Percentiles rank a stretch among this genome's conserved stretches.
Conservation (phyloP, 495 filamentous ascomycete species). For the Tetracladium marchalianum region DNA sequence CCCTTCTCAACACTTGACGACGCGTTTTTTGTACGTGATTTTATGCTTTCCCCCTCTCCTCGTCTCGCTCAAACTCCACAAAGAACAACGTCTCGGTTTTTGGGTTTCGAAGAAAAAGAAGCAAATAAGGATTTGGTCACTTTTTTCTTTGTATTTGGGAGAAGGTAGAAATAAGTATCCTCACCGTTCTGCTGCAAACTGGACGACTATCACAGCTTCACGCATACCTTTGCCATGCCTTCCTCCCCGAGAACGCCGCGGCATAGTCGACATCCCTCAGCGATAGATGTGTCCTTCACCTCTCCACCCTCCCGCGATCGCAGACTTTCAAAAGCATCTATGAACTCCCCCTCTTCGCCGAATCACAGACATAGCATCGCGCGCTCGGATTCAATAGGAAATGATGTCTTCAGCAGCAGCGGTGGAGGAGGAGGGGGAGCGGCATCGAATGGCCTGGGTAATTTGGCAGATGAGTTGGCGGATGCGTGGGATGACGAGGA, state of each 20-base stretch:
- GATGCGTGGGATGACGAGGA: constrained; percentile 46
- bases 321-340: constrained; percentile 47
- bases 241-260: constrained; percentile 57
- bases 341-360: constrained; percentile 51
- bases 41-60: too few species aligned
- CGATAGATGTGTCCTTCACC: constrained; percentile 20
- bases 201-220: constrained; percentile 7
- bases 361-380: constrained; percentile 39
- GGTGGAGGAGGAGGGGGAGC: constrained; percentile 19
- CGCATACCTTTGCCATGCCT: constrained; percentile 12
- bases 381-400: constrained; percentile 33
- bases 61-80: too few species aligned
- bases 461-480: constrained; percentile 57
- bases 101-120: constrained; percentile 1
- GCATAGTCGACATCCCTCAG: constrained; percentile 56
- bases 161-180: too few species aligned
- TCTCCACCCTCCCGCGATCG: constrained; percentile 19
- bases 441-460: constrained; percentile 56
- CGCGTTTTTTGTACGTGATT: constrained; percentile 14
- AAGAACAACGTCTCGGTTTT: too few species aligned
- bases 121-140: background rate
- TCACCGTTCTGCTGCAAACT: background rate
- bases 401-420: constrained; percentile 37
- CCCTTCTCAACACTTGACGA: background rate
- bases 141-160: background rate